Conservation (phyloP, 192 early-diverging fungal species). For the Coemansia sp. region DNA sequence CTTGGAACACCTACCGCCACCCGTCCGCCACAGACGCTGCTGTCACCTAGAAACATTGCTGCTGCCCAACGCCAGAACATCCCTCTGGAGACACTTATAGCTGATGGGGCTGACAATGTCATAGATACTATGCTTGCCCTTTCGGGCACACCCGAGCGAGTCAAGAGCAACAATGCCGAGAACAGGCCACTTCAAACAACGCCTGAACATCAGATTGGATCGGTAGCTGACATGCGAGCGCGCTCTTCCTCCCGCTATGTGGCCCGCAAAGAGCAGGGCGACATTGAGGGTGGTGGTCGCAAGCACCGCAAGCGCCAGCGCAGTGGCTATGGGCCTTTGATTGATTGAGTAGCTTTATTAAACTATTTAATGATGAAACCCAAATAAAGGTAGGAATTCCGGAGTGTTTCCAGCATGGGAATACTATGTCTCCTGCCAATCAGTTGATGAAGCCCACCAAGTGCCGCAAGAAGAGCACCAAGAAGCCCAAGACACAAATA, state of each 20-base stretch:
- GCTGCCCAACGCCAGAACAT: conserved; percentile 23
- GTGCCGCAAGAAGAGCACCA: no score
- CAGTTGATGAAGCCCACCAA: no score
- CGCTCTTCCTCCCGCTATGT: conserved; percentile 39
- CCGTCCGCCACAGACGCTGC: conserved; percentile 39
- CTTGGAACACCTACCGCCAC: conserved; percentile 20
- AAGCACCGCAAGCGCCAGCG: conserved; percentile 40
- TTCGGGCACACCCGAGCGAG: conserved; percentile 15
- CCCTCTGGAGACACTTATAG: conserved; percentile 3
- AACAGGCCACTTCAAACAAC: conserved; percentile 22
- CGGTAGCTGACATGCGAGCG: conserved; percentile 19
- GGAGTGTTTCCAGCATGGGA: no score
- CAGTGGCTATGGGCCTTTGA: neutral
- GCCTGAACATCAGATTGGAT: conserved; percentile 42
- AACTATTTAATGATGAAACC: no score
- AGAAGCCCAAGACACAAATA: no score
- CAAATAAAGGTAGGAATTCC: no score
- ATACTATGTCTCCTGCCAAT: no score
- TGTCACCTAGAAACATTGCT: conserved; percentile 42
- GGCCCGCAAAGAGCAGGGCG: conserved; percentile 34
- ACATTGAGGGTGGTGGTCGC: conserved; percentile 38
- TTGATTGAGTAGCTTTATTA: no score
- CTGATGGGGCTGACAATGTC: neutral
- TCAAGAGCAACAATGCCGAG: neutral
- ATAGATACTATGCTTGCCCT: neutral